These are phyloP conservation scores for Neonectria magnoliae DNA, from an alignment of 2,329 filamentous ascomycete genomes.

Conservation along the genomic window DNA sequence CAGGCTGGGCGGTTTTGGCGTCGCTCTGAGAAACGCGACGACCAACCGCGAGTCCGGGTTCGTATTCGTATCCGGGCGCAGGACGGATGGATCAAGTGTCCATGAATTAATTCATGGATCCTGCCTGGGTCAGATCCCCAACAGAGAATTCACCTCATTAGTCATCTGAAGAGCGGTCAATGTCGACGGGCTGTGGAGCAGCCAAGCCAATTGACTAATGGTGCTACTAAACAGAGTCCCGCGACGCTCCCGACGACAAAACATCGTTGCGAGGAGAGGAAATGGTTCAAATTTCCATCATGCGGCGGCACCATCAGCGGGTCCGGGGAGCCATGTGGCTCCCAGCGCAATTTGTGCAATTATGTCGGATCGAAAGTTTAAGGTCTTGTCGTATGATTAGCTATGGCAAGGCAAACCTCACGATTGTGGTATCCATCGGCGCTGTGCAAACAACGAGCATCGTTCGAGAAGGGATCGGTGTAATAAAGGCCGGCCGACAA, in stretches of 20 bases:
- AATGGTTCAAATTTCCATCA: constrained; percentile 3
- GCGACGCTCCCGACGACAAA: constrained; percentile 16
- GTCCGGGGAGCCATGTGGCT: constrained; percentile 1
- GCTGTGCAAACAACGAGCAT: not conserved
- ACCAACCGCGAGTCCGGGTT: constrained; percentile 21
- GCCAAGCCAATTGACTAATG: constrained; percentile 25
- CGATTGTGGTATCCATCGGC: not conserved
- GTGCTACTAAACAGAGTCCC: not conserved
- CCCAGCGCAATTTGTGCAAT: not conserved
- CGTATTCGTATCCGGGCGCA: constrained; percentile 39
- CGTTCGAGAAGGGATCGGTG: not conserved
- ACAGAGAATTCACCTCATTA: constrained; percentile 11
- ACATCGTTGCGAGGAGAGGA: constrained; percentile 3
- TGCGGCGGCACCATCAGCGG: not conserved
- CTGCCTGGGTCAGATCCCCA: not conserved
- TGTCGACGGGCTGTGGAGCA: constrained; percentile 22
- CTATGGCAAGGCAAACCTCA: not conserved
- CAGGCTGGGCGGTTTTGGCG: not conserved
- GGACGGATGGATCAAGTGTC: not conserved
- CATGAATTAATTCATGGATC: not conserved
- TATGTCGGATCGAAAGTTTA: not conserved
- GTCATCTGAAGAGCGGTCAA: constrained; percentile 36
- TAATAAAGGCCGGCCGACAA: not conserved
- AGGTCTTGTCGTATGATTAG: not conserved
- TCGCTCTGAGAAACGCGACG: no score